Base-by-base conservation (phyloP, 176 grass and related monocot genomes). In the Eleusine coracana region DNA sequence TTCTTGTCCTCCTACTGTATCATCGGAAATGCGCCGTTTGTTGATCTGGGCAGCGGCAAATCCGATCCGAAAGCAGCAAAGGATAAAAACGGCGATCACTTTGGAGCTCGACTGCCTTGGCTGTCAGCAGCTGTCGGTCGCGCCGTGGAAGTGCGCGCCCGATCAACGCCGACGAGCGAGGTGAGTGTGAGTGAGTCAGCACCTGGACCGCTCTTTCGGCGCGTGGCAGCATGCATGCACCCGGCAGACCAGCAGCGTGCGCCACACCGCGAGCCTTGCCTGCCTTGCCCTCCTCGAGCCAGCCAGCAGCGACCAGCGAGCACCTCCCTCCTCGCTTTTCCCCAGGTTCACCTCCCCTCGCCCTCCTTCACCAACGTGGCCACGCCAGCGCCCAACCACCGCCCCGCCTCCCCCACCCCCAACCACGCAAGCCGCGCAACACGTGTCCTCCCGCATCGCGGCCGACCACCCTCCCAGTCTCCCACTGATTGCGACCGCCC, bases 341-440 rank as follows among this genome's bases (percentile, higher is more conserved):
- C 66, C 80, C 73, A 81, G 86, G 74, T 83, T 27, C 86, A 88
- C 63, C 85, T 76, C 71, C 78, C 85, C 78, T 67, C 59, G 52
- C 42, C 67, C 0, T 34, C 31, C 31, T 34, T 1, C 83, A 46
- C 56, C 79, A 82, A 90, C 84, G 84, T 86, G 88, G 88, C 88
- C 84, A 90, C 79, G 88, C 68, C 88, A 86, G 79, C 88, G 23
- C 73, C 74, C 84, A 90, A 86, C 88, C 2, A 86, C 79, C 83
- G 48, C 31, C 31, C 76, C 68, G 21, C 76, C 7, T 42, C 27
- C 11, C 7, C 63, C 64, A 0, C 31, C 31, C 31, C 0, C 31
- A 0, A 34, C 46, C 38, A 77, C 71, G 65, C 78, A 40, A 73
- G 64, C 65, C 16, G 40, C 10, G 29, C 73, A 71, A 80, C 83